Evolutionary conservation across 306 rosid species (phyloP), one percentile per base, ranked within the genome.

Genomic region (Echinosophora koreensis): DNA sequence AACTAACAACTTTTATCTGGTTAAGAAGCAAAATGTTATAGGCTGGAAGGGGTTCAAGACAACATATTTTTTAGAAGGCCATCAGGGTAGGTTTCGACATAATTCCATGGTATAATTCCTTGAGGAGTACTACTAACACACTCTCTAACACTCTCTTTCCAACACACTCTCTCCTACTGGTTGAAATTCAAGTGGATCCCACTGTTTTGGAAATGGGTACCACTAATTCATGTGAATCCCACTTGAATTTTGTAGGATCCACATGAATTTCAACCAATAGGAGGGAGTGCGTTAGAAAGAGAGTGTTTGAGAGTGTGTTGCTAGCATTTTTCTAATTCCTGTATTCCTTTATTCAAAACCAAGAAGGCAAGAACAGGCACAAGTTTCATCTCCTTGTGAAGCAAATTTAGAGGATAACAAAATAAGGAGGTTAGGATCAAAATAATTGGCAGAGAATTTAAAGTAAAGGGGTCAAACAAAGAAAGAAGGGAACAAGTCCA

Each of bases 21-120:
- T 51, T 39, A 38, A 50, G 63, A 71, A 32, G 62, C 56, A 76
- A 41, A 61, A 47, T 42, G 39, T 56, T 76, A 28, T 76, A 16
- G 6, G 44, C 70, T 34, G 56, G 61, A 54, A 64, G 15, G 15
- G 15, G 15, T 30, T 30, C 44, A 69, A 52, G 54, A 54, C 38
- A 74, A 67, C 1, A 27, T 15, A 15, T 37, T 0, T 17, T 5
- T 1, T 8, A 57, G 66, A 11, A 38, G 17, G 3, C 42, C 51
- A 18, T 9, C 17, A 47, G n/a, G 60, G 65, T 39, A 59, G 27
- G 59, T 16, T 50, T 54, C 55, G 55, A 64, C 60, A 71, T 22
- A 60, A 56, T 77, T 73, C 32, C 62, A 57, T 16, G 59, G 63
- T 64, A 12, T 5, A 32, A 16, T 73, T 14, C 8, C 22, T 22